phyloP scores from a whole-genome alignment of 768 basidiomycete genomes.

The Jaapia argillacea region DNA sequence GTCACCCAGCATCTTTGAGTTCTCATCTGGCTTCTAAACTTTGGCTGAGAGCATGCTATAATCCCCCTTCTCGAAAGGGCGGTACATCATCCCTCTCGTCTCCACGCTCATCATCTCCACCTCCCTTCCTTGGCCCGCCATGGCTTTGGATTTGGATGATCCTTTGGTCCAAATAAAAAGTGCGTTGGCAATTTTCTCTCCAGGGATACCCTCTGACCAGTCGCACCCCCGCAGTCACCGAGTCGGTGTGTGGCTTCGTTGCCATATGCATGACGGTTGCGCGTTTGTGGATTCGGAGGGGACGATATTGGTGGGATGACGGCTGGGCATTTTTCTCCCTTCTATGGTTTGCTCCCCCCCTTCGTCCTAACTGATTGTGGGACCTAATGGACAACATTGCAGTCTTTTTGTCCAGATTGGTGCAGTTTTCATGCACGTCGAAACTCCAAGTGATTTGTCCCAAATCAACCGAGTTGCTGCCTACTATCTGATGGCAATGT shows the following conservation, averaged over 20 bases:
- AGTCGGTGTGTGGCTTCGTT: constrained; percentile 14
- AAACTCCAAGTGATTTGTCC: constrained; percentile 9
- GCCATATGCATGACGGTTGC: constrained; percentile 13
- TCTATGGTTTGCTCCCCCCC: constrained; percentile 6
- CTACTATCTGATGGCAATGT: constrained; percentile 18
- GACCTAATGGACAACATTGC: no score
- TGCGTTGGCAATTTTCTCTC: constrained; percentile 31
- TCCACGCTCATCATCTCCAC: background rate
- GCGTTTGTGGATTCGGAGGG: constrained; percentile 14
- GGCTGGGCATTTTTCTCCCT: constrained; percentile 16
- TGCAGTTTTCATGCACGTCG: constrained; percentile 17
- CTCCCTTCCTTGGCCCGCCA: background rate
- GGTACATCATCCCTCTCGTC: no score
- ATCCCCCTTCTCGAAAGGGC: no score
- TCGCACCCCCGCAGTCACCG: constrained; percentile 22
- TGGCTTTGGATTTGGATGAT: constrained; percentile 10
- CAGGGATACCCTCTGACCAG: constrained; percentile 19
- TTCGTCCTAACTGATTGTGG: background rate
- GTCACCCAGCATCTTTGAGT: no score
- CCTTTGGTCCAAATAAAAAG: constrained; percentile 25
- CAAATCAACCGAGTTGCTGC: constrained; percentile 13
- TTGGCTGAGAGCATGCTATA: no score
- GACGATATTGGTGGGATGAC: constrained; percentile 18
- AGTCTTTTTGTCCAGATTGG: constrained; percentile 14
- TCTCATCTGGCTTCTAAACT: no score